Conservation (phyloP, 306 rosid species). For the Lotus japonicus region DNA sequence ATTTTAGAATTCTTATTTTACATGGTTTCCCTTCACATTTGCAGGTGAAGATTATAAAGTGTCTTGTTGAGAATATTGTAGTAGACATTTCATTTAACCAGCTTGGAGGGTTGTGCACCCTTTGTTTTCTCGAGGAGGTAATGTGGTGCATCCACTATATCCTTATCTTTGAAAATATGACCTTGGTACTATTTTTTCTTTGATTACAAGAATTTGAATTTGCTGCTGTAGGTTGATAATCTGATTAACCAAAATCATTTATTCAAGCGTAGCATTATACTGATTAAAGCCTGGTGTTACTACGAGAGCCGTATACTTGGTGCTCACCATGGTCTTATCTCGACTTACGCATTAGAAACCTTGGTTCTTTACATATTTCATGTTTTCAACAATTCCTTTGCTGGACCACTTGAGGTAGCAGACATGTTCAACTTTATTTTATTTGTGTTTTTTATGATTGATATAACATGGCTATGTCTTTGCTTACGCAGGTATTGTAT, state of each 20-base stretch:
- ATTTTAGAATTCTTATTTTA: background rate
- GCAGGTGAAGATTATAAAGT: conserved; percentile 93
- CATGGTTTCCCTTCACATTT: conserved; percentile 14
- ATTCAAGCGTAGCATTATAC: conserved; percentile 95
- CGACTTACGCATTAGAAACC: conserved; percentile 96
- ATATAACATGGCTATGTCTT: conserved; percentile 12
- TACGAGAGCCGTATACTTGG: conserved; percentile 97
- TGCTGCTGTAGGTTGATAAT: conserved; percentile 70
- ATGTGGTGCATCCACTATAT: conserved; percentile 19
- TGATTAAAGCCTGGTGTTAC: conserved; percentile 99
- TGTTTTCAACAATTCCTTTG: conserved; percentile 84
- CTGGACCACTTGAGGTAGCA: conserved; percentile 98
- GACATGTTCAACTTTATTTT: conserved; percentile 6
- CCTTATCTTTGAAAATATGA: conserved; percentile 9
- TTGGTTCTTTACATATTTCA: conserved; percentile 98
- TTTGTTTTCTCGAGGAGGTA: conserved; percentile 98
- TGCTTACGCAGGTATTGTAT: conserved; percentile 66
- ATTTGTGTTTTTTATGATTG: conserved; percentile 13
- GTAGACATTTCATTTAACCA: conserved; percentile 98
- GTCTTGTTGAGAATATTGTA: conserved; percentile 97
- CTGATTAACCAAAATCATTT: conserved; percentile 79
- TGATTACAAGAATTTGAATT: conserved; percentile 19
- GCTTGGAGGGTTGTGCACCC: conserved; percentile 98
- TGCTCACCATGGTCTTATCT: conserved; percentile 99
- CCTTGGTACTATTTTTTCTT: background rate